Evolutionary conservation across 805 yeast genomes (phyloP), one percentile per base, ranked within the genome.

Genomic region (Starmerella ratchasimensis): DNA sequence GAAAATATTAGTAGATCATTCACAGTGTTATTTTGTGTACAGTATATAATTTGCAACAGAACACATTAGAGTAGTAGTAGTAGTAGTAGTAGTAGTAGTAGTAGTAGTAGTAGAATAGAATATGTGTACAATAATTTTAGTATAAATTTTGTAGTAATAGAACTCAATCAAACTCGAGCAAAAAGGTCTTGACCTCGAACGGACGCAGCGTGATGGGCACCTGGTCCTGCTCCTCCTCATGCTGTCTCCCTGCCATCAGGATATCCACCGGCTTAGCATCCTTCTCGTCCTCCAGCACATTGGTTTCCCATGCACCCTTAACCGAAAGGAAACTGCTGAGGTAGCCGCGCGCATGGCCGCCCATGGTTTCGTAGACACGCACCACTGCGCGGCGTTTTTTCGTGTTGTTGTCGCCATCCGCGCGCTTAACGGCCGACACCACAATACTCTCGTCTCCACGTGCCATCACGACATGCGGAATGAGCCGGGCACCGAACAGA

Each of bases 351-450:
- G 80, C 64, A 37, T 63, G 63, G 32, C 96, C 97, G 5, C 98
- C 98, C 31, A 88, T 64, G 0, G 93, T 62, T 54, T 88, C 98
- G 58, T 84, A 88, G 1, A 83, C 68, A 49, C 97, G 71, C 22
- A 80, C 62, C 19, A 86, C 64, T 20, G 82, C 61, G 8, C 76
- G 68, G 47, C 66, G 67, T 7, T 68, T 69, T 24, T 55, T 51
- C 32, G 65, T 48, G 30, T 71, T 67, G 32, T 55, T 63, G 55
- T 88, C 96, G 52, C 79, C 83, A 53, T 86, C 96, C 10, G 82
- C 84, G 49, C 97, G 71, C 60, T 90, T 90, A 34, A 90, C 58
- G 46, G 81, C 74, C 3, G 88, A 74, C 34, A 88, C 56, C 5
- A 86, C 67, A 38, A 88, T 61, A 42, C 75, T 72, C 6, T 60